phyloP scores from a whole-genome alignment of 164 flowering plant species.

The Vitis labrusca region DNA sequence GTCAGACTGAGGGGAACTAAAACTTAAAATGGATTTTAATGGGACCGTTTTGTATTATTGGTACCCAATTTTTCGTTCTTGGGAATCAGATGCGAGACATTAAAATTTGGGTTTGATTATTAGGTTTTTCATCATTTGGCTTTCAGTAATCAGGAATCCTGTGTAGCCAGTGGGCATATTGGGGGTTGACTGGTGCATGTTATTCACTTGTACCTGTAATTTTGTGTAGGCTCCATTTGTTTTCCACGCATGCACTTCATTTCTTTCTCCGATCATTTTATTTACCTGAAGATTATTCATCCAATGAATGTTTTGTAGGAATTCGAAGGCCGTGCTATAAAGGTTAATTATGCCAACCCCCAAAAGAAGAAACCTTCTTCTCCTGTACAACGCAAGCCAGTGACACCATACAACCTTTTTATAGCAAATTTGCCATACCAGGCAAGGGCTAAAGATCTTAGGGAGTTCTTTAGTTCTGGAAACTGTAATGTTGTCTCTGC shows the following conservation, averaged over 20 bases:
- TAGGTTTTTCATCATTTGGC: neutral
- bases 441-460: constrained; percentile 61
- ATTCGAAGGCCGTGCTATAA: constrained; percentile 61
- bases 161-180: no score
- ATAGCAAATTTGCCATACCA: constrained; percentile 70
- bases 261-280: neutral
- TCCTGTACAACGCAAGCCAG: constrained; percentile 27
- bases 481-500: constrained; percentile 47
- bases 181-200: no score
- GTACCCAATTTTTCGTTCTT: no score
- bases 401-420: constrained; percentile 52
- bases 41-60: no score
- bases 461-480: constrained; percentile 58
- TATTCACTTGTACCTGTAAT: neutral
- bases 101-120: no score
- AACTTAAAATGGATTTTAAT: no score
- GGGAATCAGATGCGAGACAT: no score
- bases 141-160: neutral
- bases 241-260: no score
- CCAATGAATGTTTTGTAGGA: constrained; percentile 39
- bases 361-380: constrained; percentile 40
- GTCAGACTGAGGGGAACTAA: no score
- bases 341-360: constrained; percentile 51
- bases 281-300: neutral
- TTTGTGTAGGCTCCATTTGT: no score